Evolutionary conservation across 2,329 filamentous ascomycete genomes (phyloP).

Genomic region (Monilinia fructigena): DNA sequence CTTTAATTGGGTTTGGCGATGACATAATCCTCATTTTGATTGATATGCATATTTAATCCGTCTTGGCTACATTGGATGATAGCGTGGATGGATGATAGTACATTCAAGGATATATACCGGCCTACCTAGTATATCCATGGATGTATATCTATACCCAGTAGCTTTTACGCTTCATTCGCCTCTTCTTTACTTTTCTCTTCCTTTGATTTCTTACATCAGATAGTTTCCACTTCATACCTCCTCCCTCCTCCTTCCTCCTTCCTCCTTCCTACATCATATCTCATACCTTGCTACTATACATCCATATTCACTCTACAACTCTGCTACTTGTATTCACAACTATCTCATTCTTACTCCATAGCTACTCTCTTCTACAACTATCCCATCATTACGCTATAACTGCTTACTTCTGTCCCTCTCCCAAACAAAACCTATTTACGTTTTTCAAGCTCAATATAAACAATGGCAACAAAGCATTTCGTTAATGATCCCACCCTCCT

Average conservation of each 20-base stretch:
- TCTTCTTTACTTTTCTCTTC: slow-evolving; percentile 11
- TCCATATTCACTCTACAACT: background rate
- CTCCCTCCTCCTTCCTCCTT: background rate
- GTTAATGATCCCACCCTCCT: slow-evolving; percentile 79
- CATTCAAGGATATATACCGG: too few species aligned
- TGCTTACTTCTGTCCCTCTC: background rate
- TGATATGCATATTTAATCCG: slow-evolving; percentile 7
- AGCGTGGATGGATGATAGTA: too few species aligned
- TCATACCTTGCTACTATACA: background rate
- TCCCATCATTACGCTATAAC: background rate
- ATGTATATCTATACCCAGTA: too few species aligned
- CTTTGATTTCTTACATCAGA: background rate
- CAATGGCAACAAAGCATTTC: slow-evolving; percentile 75
- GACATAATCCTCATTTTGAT: background rate
- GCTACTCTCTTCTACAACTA: background rate
- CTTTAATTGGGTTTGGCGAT: too few species aligned
- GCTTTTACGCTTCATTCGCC: background rate
- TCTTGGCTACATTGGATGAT: background rate
- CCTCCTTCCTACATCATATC: background rate
- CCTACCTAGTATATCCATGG: too few species aligned
- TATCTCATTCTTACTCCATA: too few species aligned
- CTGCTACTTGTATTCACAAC: background rate
- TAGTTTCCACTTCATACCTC: too few species aligned
- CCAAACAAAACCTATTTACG: background rate
- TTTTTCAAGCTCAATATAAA: slow-evolving; percentile 20